A percentile compares a stretch with the other conserved stretches of the same genome.
phyloP scores from a whole-genome alignment of 2,329 filamentous ascomycete species.

The Chalara sp. region DNA sequence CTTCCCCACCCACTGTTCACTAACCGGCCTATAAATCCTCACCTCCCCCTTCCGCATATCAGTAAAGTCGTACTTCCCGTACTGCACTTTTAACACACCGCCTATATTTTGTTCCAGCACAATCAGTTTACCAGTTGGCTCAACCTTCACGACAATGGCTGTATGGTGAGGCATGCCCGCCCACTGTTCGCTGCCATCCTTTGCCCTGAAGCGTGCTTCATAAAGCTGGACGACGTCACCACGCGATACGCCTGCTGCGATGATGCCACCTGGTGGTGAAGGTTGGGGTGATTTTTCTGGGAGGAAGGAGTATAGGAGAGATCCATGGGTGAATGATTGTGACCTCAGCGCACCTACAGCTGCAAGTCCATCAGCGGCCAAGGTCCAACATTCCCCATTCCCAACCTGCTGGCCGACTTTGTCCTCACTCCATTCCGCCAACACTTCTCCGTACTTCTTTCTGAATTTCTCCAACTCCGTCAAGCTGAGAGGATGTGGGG shows the following conservation, averaged over 20 bases:
- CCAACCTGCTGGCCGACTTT: slow-evolving; percentile 27
- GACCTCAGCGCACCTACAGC: slow-evolving; percentile 24
- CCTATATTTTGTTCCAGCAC: slow-evolving; percentile 29
- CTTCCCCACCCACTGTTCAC: slow-evolving; percentile 21
- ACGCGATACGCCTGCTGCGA: slow-evolving; percentile 21
- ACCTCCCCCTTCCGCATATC: slow-evolving; percentile 26
- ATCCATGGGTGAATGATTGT: slow-evolving; percentile 26
- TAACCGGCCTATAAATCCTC: slow-evolving; percentile 26
- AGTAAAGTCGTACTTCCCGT: slow-evolving; percentile 22
- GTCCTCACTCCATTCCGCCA: slow-evolving; percentile 26
- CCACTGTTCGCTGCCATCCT: slow-evolving; percentile 20
- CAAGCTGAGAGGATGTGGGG: slow-evolving; percentile 18
- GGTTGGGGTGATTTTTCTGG: slow-evolving; percentile 14
- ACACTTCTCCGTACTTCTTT: slow-evolving; percentile 20
- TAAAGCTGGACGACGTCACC: slow-evolving; percentile 31
- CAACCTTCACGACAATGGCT: slow-evolving; percentile 24
- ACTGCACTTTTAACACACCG: slow-evolving; percentile 23
- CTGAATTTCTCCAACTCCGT: slow-evolving; percentile 13
- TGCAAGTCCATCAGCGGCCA: slow-evolving; percentile 26
- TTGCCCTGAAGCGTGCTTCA: slow-evolving; percentile 22
- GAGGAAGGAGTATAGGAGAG: slow-evolving; percentile 25
- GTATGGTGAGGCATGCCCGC: slow-evolving; percentile 29
- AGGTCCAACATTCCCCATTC: slow-evolving; percentile 33
- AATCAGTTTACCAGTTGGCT: slow-evolving; percentile 19
- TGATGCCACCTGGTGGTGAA: slow-evolving; percentile 16